Percentiles rank a stretch among this genome's conserved stretches.
Evolutionary conservation across 2,329 filamentous ascomycete genomes (phyloP).

Genomic region (Fusarium graminum): DNA sequence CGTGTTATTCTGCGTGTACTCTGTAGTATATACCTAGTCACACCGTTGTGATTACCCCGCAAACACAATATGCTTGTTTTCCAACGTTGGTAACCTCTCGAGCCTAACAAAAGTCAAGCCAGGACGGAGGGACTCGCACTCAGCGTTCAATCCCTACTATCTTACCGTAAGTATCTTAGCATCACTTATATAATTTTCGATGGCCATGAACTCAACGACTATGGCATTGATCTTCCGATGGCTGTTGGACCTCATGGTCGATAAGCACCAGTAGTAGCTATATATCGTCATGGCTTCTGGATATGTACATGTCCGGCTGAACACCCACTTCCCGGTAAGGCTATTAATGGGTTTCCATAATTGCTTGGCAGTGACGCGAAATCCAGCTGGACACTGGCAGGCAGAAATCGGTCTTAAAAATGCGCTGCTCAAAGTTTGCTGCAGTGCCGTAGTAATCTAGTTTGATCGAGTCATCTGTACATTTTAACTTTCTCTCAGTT

Average conservation of each 20-base stretch:
- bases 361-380: neutral
- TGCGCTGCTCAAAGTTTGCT: neutral
- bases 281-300: too few relatives aligned
- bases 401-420: neutral
- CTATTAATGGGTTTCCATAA: neutral
- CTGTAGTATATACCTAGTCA: slow-evolving; percentile 50
- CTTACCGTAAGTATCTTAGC: too few relatives aligned
- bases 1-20: neutral
- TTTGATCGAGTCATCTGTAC: neutral
- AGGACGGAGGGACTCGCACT: too few relatives aligned
- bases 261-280: too few relatives aligned
- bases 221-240: too few relatives aligned
- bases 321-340: neutral
- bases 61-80: slow-evolving; percentile 60
- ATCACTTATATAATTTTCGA: too few relatives aligned
- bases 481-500: neutral
- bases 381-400: neutral
- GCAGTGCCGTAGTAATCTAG: neutral
- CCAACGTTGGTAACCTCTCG: slow-evolving; percentile 64
- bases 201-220: too few relatives aligned
- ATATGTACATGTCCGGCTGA: slow-evolving; percentile 46
- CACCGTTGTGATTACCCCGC: slow-evolving; percentile 58
- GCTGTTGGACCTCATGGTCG: too few relatives aligned
- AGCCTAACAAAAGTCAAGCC: too few relatives aligned
- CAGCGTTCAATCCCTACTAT: too few relatives aligned